Evolutionary conservation across 2,329 filamentous ascomycete species (phyloP).

Genomic region (Fusarium transvaalense): DNA sequence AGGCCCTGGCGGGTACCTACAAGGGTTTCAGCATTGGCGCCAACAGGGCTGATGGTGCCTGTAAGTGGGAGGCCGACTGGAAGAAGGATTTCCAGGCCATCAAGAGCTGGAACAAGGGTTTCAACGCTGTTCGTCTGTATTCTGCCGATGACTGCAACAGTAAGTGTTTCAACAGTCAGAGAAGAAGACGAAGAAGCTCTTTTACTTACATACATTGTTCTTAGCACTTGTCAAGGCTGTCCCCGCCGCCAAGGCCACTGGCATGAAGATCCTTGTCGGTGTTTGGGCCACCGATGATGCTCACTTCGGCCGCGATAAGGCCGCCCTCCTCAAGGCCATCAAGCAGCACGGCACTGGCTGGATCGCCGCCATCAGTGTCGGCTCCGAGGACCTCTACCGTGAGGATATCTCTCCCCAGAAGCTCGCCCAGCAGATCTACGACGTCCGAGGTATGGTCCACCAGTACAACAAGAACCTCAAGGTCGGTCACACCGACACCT

Average conservation of each 20-base stretch:
- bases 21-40: constrained; percentile 46
- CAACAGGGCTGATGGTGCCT: constrained; percentile 41
- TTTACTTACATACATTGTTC: background rate
- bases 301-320: constrained; percentile 44
- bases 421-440: constrained; percentile 45
- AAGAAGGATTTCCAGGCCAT: constrained; percentile 46
- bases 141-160: constrained; percentile 42
- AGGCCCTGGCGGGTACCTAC: constrained; percentile 42
- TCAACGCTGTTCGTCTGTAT: constrained; percentile 45
- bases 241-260: constrained; percentile 44
- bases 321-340: constrained; percentile 43
- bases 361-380: constrained; percentile 45
- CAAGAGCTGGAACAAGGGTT: constrained; percentile 45
- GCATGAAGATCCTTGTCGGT: constrained; percentile 44
- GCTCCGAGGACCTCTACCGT: constrained; percentile 45
- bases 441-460: constrained; percentile 44
- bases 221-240: constrained; percentile 43
- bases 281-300: constrained; percentile 44
- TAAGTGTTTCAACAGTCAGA: constrained; percentile 1
- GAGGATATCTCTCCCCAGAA: constrained; percentile 43
- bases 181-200: background rate
- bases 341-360: constrained; percentile 44
- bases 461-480: constrained; percentile 44
- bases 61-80: constrained; percentile 45
- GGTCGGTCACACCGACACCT: constrained; percentile 46